A percentile compares a stretch with the other conserved stretches of the same genome.
phyloP scores from a whole-genome alignment of 805 yeast genomes.

The Candida sphagnicola region DNA sequence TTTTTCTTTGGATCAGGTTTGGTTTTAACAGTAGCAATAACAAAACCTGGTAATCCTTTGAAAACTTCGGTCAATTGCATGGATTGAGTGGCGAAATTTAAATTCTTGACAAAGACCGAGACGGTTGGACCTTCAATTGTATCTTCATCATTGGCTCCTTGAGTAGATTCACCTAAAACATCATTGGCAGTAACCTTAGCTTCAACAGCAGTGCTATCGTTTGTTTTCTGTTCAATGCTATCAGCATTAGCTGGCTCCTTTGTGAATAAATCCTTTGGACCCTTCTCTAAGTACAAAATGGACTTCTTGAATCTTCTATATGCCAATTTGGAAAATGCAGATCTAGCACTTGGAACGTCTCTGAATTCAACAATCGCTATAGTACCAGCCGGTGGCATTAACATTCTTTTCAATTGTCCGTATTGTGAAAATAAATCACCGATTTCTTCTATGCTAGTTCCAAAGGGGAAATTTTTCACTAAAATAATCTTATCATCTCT shows the following conservation, averaged over 20 bases:
- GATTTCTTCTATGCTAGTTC: slow-evolving; percentile 75
- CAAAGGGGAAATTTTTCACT: slow-evolving; percentile 88
- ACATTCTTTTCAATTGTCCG: slow-evolving; percentile 74
- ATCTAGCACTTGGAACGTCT: slow-evolving; percentile 77
- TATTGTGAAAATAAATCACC: slow-evolving; percentile 75
- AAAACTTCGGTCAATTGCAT: slow-evolving; percentile 56
- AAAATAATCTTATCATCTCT: slow-evolving; percentile 77
- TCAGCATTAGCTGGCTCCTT: slow-evolving; percentile 48
- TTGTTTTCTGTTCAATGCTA: slow-evolving; percentile 21
- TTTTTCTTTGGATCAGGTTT: slow-evolving; percentile 80
- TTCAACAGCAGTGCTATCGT: slow-evolving; percentile 34
- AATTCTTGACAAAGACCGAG: slow-evolving; percentile 86
- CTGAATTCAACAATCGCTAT: slow-evolving; percentile 90
- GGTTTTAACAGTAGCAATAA: slow-evolving; percentile 75
- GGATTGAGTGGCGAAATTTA: slow-evolving; percentile 77
- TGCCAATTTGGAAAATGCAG: slow-evolving; percentile 84
- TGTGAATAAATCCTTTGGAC: slow-evolving; percentile 78
- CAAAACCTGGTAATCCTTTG: slow-evolving; percentile 72
- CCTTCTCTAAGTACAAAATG: slow-evolving; percentile 87
- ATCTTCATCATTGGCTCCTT: slow-evolving; percentile 25
- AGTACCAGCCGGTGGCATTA: slow-evolving; percentile 96
- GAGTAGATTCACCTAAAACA: slow-evolving; percentile 29
- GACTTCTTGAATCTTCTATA: slow-evolving; percentile 85
- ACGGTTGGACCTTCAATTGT: slow-evolving; percentile 70
- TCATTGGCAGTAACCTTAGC: slow-evolving; percentile 44